Evolutionary conservation across 73 alveolate species (phyloP).

Genomic region (Tetrahymena borealis): DNA sequence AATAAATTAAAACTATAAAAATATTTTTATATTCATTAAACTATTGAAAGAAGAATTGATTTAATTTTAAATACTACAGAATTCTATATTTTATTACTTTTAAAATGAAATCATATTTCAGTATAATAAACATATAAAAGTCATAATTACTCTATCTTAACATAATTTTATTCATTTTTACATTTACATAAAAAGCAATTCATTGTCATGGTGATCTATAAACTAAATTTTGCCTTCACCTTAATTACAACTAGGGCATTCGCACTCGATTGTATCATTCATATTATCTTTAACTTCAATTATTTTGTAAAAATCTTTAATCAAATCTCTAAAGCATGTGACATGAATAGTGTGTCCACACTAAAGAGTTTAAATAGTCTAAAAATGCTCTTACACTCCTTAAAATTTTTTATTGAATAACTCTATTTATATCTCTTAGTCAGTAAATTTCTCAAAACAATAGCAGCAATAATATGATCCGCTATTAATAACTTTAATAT

Average conservation of each 20-base stretch:
- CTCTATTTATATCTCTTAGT: neutral
- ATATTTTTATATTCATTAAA: no score
- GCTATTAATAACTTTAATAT: neutral
- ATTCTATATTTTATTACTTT: no score
- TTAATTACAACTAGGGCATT: neutral
- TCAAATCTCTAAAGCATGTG: neutral
- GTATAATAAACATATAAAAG: no score
- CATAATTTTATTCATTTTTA: no score
- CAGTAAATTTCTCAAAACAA: neutral
- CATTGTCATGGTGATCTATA: no score
- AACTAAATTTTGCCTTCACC: neutral
- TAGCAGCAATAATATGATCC: neutral
- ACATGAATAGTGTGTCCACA: neutral
- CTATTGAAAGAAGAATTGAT: no score
- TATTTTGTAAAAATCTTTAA: neutral
- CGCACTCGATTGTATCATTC: neutral
- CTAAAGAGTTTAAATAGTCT: neutral
- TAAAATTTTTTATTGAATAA: neutral
- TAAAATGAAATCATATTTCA: no score
- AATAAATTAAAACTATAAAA: no score
- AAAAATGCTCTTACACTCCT: neutral
- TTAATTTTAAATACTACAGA: no score
- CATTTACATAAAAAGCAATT: no score
- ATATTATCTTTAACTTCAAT: neutral
- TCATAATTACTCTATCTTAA: no score